Evolutionary conservation across 2,329 filamentous ascomycete species (phyloP).

Genomic region (Ophiostoma australiae): DNA sequence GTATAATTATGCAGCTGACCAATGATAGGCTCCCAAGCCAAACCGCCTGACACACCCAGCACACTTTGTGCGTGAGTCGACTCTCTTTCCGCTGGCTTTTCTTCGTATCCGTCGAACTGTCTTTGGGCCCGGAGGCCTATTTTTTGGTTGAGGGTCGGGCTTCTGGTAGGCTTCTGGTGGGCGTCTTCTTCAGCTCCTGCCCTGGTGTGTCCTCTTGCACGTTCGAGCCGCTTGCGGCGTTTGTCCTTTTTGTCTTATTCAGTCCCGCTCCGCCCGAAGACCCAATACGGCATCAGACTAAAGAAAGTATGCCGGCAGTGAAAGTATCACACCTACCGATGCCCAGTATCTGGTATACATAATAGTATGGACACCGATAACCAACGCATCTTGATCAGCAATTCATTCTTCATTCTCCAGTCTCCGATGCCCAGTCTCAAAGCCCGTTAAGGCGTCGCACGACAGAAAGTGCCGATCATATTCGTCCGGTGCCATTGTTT

Average conservation of each 20-base stretch:
- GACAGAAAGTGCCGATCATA: not conserved
- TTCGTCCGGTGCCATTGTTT: not conserved
- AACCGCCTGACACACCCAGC: slow-evolving; percentile 29
- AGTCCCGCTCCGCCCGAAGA: not conserved
- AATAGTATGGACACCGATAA: not conserved
- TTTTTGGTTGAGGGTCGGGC: not conserved
- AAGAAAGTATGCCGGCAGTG: not conserved
- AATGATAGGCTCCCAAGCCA: slow-evolving; percentile 26
- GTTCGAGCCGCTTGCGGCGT: not conserved
- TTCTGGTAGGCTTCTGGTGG: not conserved
- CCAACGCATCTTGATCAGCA: not conserved
- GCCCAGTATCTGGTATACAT: not conserved
- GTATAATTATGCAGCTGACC: slow-evolving; percentile 22
- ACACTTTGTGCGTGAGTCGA: not conserved
- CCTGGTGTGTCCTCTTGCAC: not conserved
- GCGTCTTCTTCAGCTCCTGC: not conserved
- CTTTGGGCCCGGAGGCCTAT: slow-evolving; percentile 10
- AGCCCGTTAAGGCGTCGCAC: not conserved
- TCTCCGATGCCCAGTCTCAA: not conserved
- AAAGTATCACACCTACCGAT: not conserved
- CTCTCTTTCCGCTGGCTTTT: slow-evolving; percentile 7
- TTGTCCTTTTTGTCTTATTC: not conserved
- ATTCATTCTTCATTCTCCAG: not conserved
- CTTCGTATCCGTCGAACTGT: slow-evolving; percentile 11
- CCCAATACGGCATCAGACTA: not conserved